These are phyloP conservation scores for Garcia nutans DNA, from an alignment of 345 rosid species.

Conservation along the genomic window DNA sequence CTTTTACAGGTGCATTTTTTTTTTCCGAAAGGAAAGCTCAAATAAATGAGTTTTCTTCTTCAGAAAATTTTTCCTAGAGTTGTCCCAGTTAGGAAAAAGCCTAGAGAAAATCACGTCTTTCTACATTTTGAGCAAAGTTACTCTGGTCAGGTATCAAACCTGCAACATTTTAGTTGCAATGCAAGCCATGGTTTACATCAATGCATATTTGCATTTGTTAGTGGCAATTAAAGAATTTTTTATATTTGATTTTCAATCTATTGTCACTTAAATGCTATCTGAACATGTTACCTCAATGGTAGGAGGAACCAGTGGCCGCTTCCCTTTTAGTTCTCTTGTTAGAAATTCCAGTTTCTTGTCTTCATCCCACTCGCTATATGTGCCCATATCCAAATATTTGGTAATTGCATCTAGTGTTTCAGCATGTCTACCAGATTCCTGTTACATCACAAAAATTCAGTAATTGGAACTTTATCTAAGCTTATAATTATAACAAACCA, in stretches of 20 bases:
- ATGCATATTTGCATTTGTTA: not conserved
- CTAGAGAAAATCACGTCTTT: too few species aligned
- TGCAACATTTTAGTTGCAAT: not conserved
- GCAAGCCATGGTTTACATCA: not conserved
- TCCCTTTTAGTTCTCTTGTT: slow-evolving; percentile 82
- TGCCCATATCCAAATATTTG: slow-evolving; percentile 85
- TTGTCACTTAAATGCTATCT: not conserved
- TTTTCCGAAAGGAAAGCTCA: too few species aligned
- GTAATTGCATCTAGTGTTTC: slow-evolving; percentile 87
- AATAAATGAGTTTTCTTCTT: too few species aligned
- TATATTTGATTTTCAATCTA: not conserved
- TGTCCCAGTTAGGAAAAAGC: not conserved
- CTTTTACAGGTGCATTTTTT: too few species aligned
- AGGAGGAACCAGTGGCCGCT: slow-evolving; percentile 86
- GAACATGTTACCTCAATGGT: slow-evolving; percentile 61
- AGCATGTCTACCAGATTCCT: slow-evolving; percentile 93
- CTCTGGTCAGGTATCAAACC: not conserved
- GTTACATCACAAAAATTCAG: slow-evolving; percentile 26
- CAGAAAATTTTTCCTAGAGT: not conserved
- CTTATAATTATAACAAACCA: not conserved
- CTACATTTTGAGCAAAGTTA: too few species aligned
- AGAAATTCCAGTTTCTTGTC: slow-evolving; percentile 83
- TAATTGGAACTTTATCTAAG: not conserved
- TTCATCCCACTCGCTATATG: slow-evolving; percentile 95
- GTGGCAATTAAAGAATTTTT: not conserved